These are phyloP conservation scores for Handroanthus guayacan DNA, from an alignment of 257 asterid species.

Conservation along the genomic window DNA sequence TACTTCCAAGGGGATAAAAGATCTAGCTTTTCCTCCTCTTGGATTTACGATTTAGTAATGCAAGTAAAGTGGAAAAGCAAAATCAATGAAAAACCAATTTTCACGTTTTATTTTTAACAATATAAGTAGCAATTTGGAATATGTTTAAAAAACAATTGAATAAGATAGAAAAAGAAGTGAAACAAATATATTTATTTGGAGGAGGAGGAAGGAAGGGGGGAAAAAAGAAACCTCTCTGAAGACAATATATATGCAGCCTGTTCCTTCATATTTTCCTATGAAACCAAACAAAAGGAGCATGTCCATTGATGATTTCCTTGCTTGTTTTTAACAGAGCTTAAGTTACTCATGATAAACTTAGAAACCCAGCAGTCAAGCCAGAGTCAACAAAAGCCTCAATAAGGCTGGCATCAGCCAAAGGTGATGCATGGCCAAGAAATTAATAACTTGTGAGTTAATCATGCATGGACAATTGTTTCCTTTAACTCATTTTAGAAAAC, in stretches of 20 bases:
- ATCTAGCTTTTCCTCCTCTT: background rate
- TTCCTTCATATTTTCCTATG: background rate
- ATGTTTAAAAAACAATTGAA: background rate
- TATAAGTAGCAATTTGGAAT: background rate
- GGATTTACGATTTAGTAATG: background rate
- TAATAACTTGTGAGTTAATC: background rate
- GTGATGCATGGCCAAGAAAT: background rate
- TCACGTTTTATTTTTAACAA: background rate
- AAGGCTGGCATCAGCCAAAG: constrained; percentile 3
- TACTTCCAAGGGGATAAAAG: background rate
- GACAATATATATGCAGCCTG: background rate
- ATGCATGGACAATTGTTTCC: background rate
- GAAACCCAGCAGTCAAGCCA: constrained; percentile 3
- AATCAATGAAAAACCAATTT: background rate
- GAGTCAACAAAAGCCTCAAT: background rate
- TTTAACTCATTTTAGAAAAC: constrained; percentile 6
- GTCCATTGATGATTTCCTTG: background rate
- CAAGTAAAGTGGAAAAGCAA: constrained; percentile 4
- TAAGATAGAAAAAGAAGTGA: background rate
- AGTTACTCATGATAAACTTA: constrained; percentile 16
- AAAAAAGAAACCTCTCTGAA: background rate
- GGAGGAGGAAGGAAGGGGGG: no score
- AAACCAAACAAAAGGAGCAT: constrained; percentile 12
- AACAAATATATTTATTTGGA: no score
- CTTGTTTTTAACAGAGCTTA: no score